Percentiles rank a stretch among this genome's conserved stretches.
Conservation (phyloP, 495 filamentous ascomycete genomes). For the Penicillium verhagenii region DNA sequence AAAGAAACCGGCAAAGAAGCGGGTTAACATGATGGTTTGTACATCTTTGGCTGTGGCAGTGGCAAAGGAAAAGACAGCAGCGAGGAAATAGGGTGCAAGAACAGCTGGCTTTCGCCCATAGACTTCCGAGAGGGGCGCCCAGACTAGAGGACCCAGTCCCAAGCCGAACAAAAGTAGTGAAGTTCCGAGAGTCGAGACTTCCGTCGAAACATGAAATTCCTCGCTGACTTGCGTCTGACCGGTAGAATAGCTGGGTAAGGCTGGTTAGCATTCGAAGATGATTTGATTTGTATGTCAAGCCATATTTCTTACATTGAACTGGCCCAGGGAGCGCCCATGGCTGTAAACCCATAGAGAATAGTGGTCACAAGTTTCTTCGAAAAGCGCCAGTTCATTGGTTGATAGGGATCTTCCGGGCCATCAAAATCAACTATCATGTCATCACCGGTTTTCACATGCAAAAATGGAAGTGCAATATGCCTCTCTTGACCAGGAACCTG, state of each 20-base stretch:
- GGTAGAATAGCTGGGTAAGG: conserved; percentile 51
- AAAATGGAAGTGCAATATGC: too few relatives aligned
- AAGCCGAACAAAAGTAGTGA: conserved; percentile 53
- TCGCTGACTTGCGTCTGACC: conserved; percentile 37
- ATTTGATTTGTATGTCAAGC: neutral
- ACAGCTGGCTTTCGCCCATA: conserved; percentile 57
- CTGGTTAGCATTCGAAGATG: conserved; percentile 10
- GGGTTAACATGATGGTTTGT: conserved; percentile 65
- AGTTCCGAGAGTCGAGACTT: conserved; percentile 51
- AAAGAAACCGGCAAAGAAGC: conserved; percentile 71
- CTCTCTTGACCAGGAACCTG: too few relatives aligned
- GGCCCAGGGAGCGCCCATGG: neutral
- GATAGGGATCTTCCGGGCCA: conserved; percentile 45
- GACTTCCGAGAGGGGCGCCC: conserved; percentile 69
- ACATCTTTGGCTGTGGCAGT: conserved; percentile 64
- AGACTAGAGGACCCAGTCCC: conserved; percentile 51
- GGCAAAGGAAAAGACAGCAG: conserved; percentile 60
- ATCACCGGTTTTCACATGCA: too few relatives aligned
- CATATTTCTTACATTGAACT: neutral
- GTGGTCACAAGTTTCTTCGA: conserved; percentile 8
- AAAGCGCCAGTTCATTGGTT: conserved; percentile 50
- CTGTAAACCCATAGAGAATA: conserved; percentile 12
- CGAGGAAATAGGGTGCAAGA: conserved; percentile 58
- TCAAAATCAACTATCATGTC: conserved; percentile 35
- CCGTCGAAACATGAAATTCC: conserved; percentile 44